Evolutionary conservation across 2,329 filamentous ascomycete genomes (phyloP).

Genomic region (Raffaelea deltoideospora): DNA sequence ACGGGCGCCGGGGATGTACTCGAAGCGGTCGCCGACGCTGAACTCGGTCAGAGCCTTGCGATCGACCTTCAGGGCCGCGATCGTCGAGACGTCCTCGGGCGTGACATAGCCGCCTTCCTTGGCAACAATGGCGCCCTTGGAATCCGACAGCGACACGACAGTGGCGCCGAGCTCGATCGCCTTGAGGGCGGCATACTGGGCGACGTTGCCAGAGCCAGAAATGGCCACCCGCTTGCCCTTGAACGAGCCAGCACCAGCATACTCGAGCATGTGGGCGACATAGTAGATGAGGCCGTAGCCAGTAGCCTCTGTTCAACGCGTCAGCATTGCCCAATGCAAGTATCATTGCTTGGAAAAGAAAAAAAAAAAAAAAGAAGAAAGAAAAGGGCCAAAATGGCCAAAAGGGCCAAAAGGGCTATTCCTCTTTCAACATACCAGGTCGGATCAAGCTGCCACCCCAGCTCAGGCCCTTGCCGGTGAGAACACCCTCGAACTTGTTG

Average conservation of each 20-base stretch:
- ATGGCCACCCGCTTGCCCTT: constrained; percentile 86
- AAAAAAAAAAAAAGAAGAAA: no score
- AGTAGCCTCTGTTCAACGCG: constrained; percentile 54
- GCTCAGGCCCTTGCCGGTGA: constrained; percentile 85
- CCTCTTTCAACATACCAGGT: constrained; percentile 41
- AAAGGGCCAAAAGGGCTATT: no score
- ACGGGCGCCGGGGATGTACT: constrained; percentile 73
- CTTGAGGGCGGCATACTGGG: constrained; percentile 94
- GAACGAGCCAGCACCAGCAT: constrained; percentile 77
- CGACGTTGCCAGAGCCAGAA: constrained; percentile 94
- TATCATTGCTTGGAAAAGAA: no score
- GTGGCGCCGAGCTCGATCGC: constrained; percentile 88
- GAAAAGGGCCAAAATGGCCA: no score
- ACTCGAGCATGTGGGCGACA: constrained; percentile 86
- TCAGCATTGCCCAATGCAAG: constrained; percentile 15
- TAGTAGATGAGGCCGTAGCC: constrained; percentile 96
- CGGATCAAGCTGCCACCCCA: constrained; percentile 94
- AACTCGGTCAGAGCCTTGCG: constrained; percentile 70
- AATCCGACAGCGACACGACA: constrained; percentile 88
- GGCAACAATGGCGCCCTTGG: constrained; percentile 69
- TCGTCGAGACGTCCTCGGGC: constrained; percentile 61
- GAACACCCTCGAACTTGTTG: constrained; percentile 88
- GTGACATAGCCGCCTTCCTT: constrained; percentile 53
- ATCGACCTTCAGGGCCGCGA: constrained; percentile 74
- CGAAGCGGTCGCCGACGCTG: constrained; percentile 50